Evolutionary conservation across 208 protist species (phyloP).

Genomic region (Eutreptiella sp.): DNA sequence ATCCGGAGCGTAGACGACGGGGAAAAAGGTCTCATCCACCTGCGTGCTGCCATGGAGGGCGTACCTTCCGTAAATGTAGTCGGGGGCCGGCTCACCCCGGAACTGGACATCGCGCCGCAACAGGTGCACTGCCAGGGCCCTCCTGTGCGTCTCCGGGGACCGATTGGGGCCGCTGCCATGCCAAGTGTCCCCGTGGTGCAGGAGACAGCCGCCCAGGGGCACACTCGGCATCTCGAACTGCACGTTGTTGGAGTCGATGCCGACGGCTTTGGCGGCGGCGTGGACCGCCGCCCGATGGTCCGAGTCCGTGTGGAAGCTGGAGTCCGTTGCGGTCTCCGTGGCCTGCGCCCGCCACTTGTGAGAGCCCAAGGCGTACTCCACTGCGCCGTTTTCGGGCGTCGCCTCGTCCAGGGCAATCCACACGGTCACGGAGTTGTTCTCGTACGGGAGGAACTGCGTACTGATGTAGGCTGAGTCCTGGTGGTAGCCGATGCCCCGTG

Average conservation of each 20-base stretch:
- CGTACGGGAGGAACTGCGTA: neutral
- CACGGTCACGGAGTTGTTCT: constrained; percentile 25
- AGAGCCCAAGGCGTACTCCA: constrained; percentile 28
- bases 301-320: neutral
- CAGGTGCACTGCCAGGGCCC: neutral
- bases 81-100: neutral
- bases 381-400: constrained; percentile 6
- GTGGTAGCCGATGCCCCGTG: constrained; percentile 26
- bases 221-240: too few relatives aligned
- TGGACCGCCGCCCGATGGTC: neutral
- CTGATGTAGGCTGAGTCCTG: constrained; percentile 27
- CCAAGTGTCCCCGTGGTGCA: constrained; percentile 8
- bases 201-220: neutral
- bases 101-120: neutral
- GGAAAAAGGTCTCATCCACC: constrained; percentile 36
- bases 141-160: constrained; percentile 8
- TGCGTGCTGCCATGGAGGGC: constrained; percentile 7
- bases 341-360: constrained; percentile 23
- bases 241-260: too few relatives aligned
- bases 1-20: constrained; percentile 20
- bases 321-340: constrained; percentile 12
- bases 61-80: constrained; percentile 37
- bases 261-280: too few relatives aligned
- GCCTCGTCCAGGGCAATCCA: constrained; percentile 34
- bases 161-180: constrained; percentile 8